Evolutionary conservation across 2,329 filamentous ascomycete species (phyloP), one percentile per base, ranked within the genome.

Genomic region (Epichloe sp.): DNA sequence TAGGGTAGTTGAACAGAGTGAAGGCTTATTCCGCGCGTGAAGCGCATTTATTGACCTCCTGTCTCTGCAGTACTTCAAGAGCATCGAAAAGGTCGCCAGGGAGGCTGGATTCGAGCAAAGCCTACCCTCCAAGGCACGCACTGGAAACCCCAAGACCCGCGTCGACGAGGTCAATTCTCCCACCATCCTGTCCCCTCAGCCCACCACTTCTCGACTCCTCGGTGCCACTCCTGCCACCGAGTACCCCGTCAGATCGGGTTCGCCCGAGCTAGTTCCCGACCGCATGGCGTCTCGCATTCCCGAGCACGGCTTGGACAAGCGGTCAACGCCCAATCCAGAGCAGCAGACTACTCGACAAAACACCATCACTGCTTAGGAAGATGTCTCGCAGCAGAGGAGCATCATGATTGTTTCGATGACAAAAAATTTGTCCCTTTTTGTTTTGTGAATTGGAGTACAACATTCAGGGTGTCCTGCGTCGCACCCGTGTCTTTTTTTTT

Each of bases 41-140:
- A 19, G 14, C 10, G 1, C 8, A 17, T 37, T 8, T 14, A 14
- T 37, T 56, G 40, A 60, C 43, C 14, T 3, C 23, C 12, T 3
- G 31, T 15, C 3, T 5, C 4, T 19, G 40, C 57, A 81, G 71
- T 86, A 86, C 64, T 86, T 86, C 65, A 85, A 85, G 68, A 81
- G 78, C 55, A 85, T 86, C 59, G 82, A 86, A 65, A 74, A 80
- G 60, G 74, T 83, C 2, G 80, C 80, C 43, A 72, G 63, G 23
- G 69, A 73, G 54, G 71, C 77, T 58, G 76, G 76, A 40, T 79
- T 78, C 61, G 75, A 79, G 62, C 76, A 79, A 58, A 77, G 77
- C 53, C 67, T 78, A 35, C 75, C 76, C 34, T 78, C 76, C 34
- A 74, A 72, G 54, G 73, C 80, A 52, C 74, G 77, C 56, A 79